phyloP scores from a whole-genome alignment of 768 basidiomycete species.

The Lentinula aciculospora region DNA sequence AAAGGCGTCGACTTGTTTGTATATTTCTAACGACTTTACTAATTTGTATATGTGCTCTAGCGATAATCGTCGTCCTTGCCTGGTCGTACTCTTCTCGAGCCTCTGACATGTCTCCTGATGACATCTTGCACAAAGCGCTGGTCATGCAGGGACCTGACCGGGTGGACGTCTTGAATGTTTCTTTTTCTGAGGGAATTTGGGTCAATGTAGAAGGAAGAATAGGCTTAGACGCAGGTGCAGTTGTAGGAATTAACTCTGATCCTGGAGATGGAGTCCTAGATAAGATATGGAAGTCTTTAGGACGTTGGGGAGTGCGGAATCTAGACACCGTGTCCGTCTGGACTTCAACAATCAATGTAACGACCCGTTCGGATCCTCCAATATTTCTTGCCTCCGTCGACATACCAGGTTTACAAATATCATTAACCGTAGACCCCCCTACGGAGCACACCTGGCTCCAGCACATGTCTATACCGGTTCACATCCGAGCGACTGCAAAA shows the following conservation, averaged over 20 bases:
- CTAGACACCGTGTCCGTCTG: conserved; percentile 54
- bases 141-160: conserved; percentile 55
- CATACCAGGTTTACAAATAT: conserved; percentile 45
- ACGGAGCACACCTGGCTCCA: conserved; percentile 53
- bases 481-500: conserved; percentile 50
- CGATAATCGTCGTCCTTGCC: conserved; percentile 45
- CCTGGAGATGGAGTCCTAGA: conserved; percentile 36
- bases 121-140: conserved; percentile 49
- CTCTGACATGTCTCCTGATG: conserved; percentile 48
- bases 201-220: conserved; percentile 49
- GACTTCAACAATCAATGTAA: conserved; percentile 44
- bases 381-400: conserved; percentile 41
- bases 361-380: conserved; percentile 34
- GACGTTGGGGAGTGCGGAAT: conserved; percentile 57
- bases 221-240: conserved; percentile 63
- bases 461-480: conserved; percentile 42
- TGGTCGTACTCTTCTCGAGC: conserved; percentile 63
- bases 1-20: conserved; percentile 26
- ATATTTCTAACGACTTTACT: conserved; percentile 58
- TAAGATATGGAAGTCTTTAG: conserved; percentile 60
- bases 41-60: conserved; percentile 36
- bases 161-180: conserved; percentile 58
- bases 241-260: conserved; percentile 48
- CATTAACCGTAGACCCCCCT: conserved; percentile 49
- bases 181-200: conserved; percentile 53